Conservation (phyloP, 2,329 filamentous ascomycete genomes). For the Penicillium polonicum region DNA sequence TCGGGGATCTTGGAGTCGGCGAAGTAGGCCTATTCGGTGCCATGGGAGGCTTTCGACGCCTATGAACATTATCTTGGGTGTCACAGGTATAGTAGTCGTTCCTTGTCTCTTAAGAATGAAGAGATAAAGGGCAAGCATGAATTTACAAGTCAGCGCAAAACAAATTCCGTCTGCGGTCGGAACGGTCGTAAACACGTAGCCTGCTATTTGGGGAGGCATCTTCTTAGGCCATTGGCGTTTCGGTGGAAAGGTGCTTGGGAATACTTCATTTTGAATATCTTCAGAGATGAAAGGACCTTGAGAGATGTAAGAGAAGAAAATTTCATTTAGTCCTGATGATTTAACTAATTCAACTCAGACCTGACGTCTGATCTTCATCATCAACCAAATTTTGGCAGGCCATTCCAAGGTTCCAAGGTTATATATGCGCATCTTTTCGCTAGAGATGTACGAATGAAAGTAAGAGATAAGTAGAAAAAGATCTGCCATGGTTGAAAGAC, state of each 20-base stretch:
- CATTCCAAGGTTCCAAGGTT: too few relatives aligned
- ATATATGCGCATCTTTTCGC: too few relatives aligned
- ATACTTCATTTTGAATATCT: neutral
- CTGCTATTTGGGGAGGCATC: neutral
- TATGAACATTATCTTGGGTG: neutral
- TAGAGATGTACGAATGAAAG: neutral
- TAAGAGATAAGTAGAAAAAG: neutral
- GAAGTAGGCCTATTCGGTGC: neutral
- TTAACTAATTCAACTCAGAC: neutral
- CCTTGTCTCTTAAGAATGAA: neutral
- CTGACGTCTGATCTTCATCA: neutral
- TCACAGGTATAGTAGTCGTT: neutral
- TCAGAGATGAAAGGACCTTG: neutral
- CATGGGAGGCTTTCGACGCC: neutral
- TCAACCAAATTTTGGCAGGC: neutral
- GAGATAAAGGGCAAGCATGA: neutral
- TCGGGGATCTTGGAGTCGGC: neutral
- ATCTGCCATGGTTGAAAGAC: neutral
- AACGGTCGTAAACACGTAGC: neutral
- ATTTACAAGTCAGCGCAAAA: slow-evolving; percentile 1
- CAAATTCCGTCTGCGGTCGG: neutral
- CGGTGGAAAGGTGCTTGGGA: neutral
- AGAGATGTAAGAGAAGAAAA: neutral
- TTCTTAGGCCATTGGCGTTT: neutral
- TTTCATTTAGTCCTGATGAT: neutral